Evolutionary conservation across 1,284 basidiomycete species (phyloP), one percentile per base, ranked within the genome.

Genomic region (Boletus sp.): DNA sequence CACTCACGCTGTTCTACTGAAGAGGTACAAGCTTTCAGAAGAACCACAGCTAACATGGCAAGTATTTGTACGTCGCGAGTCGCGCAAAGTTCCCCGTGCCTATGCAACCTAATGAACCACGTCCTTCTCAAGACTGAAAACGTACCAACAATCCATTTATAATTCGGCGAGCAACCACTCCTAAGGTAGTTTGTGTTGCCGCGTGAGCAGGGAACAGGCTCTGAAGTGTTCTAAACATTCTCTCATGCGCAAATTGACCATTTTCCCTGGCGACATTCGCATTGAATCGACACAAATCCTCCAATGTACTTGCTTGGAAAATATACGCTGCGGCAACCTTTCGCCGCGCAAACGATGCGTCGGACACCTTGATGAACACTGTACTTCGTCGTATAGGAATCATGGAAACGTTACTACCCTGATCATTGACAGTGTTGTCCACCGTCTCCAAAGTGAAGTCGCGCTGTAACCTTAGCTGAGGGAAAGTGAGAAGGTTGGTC

Each of bases 11-110:
- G 55, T 19, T 61, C 55, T 19, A 34, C 54, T 3, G 63, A 51
- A 10, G 55, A 50, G 5, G 48, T 38, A 4, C 55, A 55, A 13
- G 69, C 71, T 58, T 78, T 78, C 3, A 91, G 70, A 4, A 93
- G 69, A 16, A 91, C 64, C 39, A 82, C 75, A 0, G 88, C 77
- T 0, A 93, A 60, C 72, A 94, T 84, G 0, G 87, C 88, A 4
- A 94, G 73, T 72, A 91, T 84, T 59, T 94, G 90, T 0, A 92
- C 66, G 59, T 94, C 90, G 55, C 80, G 86, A 25, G 72, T 72
- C 20, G 72, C 73, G 6, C 80, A 75, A 27, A 91, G 73, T 51
- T 87, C 77, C 1, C 68, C 58, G 54, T 91, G 84, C 50, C 88
- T 92, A 34, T 19, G 17, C 9, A 48, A 49, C 17, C 27, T 2